phyloP scores from a whole-genome alignment of 495 filamentous ascomycete species.

The Oleoguttula mirabilis region DNA sequence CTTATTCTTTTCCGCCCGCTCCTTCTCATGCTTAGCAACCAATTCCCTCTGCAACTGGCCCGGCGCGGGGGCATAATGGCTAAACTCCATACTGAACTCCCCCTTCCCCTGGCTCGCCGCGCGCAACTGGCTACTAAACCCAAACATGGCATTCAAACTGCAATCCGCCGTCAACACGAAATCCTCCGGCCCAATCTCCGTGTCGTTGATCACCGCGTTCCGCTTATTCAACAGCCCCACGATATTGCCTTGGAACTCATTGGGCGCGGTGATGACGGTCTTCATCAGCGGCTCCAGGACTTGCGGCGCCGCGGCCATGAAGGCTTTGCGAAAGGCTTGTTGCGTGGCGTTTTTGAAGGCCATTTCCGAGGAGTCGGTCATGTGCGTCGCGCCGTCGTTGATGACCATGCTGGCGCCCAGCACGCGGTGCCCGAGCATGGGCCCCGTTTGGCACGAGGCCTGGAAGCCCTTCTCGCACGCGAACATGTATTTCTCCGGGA shows the following conservation, averaged over 20 bases:
- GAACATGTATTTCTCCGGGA: constrained; percentile 90
- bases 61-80: constrained; percentile 79
- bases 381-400: constrained; percentile 95
- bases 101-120: constrained; percentile 97
- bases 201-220: constrained; percentile 87
- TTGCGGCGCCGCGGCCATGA: constrained; percentile 60
- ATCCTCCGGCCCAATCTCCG: constrained; percentile 87
- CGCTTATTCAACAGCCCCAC: constrained; percentile 94
- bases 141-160: constrained; percentile 92
- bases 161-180: constrained; percentile 92
- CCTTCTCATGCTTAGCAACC: constrained; percentile 76
- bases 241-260: constrained; percentile 96
- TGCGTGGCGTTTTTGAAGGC: constrained; percentile 95
- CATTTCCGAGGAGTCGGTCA: constrained; percentile 96
- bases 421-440: constrained; percentile 85
- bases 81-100: constrained; percentile 98
- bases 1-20: constrained; percentile 62
- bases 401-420: constrained; percentile 82
- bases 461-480: constrained; percentile 96
- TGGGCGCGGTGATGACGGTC: constrained; percentile 86
- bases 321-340: constrained; percentile 94
- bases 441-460: constrained; percentile 71
- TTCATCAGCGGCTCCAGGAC: constrained; percentile 98
- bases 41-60: constrained; percentile 90
- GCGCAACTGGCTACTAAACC: constrained; percentile 78